Evolutionary conservation across 345 rosid genomes (phyloP), one percentile per base, ranked within the genome.

Genomic region (Streptanthus diversifolius): DNA sequence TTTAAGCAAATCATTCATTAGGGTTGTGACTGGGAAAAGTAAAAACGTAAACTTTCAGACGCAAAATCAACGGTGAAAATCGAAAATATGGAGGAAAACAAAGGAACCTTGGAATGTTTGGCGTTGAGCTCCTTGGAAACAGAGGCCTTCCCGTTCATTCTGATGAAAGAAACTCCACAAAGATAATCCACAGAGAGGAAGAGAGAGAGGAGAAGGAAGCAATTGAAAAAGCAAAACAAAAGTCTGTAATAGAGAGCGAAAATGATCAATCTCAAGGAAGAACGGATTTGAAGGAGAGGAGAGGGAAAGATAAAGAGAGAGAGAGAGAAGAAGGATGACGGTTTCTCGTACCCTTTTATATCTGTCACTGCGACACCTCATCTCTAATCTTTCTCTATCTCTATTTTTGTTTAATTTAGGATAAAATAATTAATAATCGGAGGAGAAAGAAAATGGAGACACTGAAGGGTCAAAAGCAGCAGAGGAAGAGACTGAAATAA

Each of bases 71-170:
- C 40, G 22, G 37, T 49, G 52, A 15, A 71, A 4, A 49, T 13
- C 7, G 53, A 29, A 66, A 30, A 15, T 13, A 43, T 3, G 12
- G 13, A 43, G 57, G 58, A 37, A 39, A 52, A 41, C 21, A 40
- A 64, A 6, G 71, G 44, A 32, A 90, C 96, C 93, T 90, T 90
- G 56, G 81, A 63, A 68, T 90, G 96, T 73, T 75, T 88, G 59
- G 90, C 90, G 72, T 86, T 84, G 41, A 88, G 91, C 77, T 90
- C 96, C 71, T 84, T 90, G 71, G 96, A 82, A 68, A 90, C 83
- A 49, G 84, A 75, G 73, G 96, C 88, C 82, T 90, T 90, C 70
- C 77, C 74, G 84, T 86, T 90, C 91, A 86, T 88, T 19, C 36
- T 78, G 74, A 72, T 72, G 80, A 59, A 8, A 69, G 9, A 36